A percentile compares a stretch with the other conserved stretches of the same genome.
phyloP scores from a whole-genome alignment of 345 rosid genomes.

The Melastoma malabathricum region DNA sequence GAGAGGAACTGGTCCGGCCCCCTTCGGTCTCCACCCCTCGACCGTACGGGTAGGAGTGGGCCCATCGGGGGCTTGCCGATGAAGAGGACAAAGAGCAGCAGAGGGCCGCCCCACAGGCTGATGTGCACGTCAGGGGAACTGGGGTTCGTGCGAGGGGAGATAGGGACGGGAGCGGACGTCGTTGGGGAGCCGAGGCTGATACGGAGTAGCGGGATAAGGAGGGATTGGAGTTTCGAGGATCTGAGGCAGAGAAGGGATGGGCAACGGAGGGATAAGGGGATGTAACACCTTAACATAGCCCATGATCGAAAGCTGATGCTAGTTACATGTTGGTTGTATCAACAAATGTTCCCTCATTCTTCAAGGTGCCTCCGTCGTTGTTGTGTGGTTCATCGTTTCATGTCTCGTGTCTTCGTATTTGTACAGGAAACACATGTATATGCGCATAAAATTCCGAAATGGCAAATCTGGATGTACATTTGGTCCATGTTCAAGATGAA shows the following conservation, averaged over 20 bases:
- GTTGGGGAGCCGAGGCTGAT: conserved; percentile 43
- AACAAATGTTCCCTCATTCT: no score
- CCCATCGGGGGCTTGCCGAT: conserved; percentile 1
- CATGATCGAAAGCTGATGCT: no score
- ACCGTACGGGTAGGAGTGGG: conserved; percentile 14
- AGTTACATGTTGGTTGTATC: no score
- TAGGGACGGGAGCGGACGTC: conserved; percentile 6
- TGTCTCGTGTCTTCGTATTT: no score
- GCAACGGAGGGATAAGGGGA: not conserved
- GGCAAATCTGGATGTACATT: no score
- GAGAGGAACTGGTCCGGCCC: conserved; percentile 41
- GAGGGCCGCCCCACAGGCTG: conserved; percentile 5
- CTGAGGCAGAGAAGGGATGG: conserved; percentile 13
- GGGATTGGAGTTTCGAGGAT: conserved; percentile 96
- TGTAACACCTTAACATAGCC: no score
- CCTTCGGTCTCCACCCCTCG: conserved; percentile 11
- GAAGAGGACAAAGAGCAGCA: conserved; percentile 25
- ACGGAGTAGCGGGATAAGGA: conserved; percentile 74
- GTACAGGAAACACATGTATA: no score
- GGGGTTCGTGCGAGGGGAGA: conserved; percentile 8
- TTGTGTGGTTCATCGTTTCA: no score
- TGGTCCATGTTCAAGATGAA: no score
- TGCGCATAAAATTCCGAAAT: no score
- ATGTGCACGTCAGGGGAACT: conserved; percentile 12
- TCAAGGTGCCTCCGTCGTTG: no score